A percentile compares a stretch with the other conserved stretches of the same genome.
Evolutionary conservation across 805 yeast species (phyloP).

Genomic region (Lachancea lanzarotensis): DNA sequence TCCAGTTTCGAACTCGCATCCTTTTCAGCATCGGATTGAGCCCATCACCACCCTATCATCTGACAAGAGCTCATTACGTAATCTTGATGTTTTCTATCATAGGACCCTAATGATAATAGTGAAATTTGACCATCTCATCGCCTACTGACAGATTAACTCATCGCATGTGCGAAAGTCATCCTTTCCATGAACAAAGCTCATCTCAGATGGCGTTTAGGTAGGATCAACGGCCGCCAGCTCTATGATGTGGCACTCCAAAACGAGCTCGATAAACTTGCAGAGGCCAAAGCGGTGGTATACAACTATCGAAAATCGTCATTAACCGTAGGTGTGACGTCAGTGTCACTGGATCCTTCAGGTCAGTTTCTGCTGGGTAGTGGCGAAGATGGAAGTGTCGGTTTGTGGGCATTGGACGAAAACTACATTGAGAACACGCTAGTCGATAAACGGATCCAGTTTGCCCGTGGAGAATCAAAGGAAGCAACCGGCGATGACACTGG

Average conservation of each 20-base stretch:
- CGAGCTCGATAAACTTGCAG: slow-evolving; percentile 21
- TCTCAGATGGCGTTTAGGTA: slow-evolving; percentile 13
- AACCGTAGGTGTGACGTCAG: slow-evolving; percentile 11
- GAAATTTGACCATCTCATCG: not conserved
- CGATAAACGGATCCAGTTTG: slow-evolving; percentile 25
- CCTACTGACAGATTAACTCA: too few relatives aligned
- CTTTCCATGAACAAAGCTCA: slow-evolving; percentile 3
- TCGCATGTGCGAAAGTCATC: too few relatives aligned
- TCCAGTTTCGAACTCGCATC: too few relatives aligned
- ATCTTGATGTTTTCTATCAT: too few relatives aligned
- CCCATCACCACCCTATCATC: too few relatives aligned
- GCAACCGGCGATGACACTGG: not conserved
- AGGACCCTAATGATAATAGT: too few relatives aligned
- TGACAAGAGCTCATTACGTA: too few relatives aligned
- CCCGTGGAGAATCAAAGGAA: slow-evolving; percentile 5
- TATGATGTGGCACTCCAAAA: slow-evolving; percentile 8
- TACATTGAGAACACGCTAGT: slow-evolving; percentile 17
- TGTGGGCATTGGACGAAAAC: slow-evolving; percentile 25
- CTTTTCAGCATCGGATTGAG: too few relatives aligned
- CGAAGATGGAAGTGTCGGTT: slow-evolving; percentile 33
- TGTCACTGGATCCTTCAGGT: slow-evolving; percentile 20
- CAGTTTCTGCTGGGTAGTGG: slow-evolving; percentile 21
- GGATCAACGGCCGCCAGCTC: slow-evolving; percentile 11
- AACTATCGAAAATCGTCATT: slow-evolving; percentile 4
- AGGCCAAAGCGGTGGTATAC: slow-evolving; percentile 9